These are phyloP conservation scores for Colletotrichum sp. DNA, from an alignment of 2,329 filamentous ascomycete genomes.

Conservation along the genomic window DNA sequence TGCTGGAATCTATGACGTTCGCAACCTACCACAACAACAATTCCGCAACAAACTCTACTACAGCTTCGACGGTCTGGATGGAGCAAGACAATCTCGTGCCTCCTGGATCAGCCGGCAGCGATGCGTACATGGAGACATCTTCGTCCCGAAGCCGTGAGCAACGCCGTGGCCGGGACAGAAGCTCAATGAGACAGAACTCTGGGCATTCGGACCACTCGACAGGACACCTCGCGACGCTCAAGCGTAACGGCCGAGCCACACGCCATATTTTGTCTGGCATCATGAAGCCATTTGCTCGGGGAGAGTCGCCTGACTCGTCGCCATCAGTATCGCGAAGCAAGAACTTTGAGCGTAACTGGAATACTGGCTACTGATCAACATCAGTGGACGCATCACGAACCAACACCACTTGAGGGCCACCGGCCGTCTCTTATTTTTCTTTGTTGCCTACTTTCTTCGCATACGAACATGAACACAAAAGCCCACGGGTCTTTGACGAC, in stretches of 20 bases:
- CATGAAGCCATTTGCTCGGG: slow-evolving; percentile 46
- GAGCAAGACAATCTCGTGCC: slow-evolving; percentile 28
- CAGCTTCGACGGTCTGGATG: slow-evolving; percentile 31
- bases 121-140: slow-evolving; percentile 13
- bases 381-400: background rate
- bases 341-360: slow-evolving; percentile 16
- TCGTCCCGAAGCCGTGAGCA: slow-evolving; percentile 19
- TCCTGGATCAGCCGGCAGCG: slow-evolving; percentile 27
- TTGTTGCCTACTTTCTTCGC: background rate
- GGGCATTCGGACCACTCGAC: slow-evolving; percentile 25
- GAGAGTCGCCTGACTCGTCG: slow-evolving; percentile 43
- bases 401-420: background rate
- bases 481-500: background rate
- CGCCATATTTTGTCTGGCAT: slow-evolving; percentile 49
- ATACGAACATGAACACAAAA: slow-evolving; percentile 2
- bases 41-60: slow-evolving; percentile 8
- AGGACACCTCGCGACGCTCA: slow-evolving; percentile 29
- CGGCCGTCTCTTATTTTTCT: background rate
- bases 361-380: background rate
- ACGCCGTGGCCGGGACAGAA: slow-evolving; percentile 18
- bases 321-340: slow-evolving; percentile 14
- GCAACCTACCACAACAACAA: slow-evolving; percentile 37
- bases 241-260: slow-evolving; percentile 37
- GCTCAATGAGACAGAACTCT: slow-evolving; percentile 21
- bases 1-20: slow-evolving; percentile 40